Base-by-base conservation (phyloP, 2,329 filamentous ascomycete genomes). In the Colletotrichum sp. region DNA sequence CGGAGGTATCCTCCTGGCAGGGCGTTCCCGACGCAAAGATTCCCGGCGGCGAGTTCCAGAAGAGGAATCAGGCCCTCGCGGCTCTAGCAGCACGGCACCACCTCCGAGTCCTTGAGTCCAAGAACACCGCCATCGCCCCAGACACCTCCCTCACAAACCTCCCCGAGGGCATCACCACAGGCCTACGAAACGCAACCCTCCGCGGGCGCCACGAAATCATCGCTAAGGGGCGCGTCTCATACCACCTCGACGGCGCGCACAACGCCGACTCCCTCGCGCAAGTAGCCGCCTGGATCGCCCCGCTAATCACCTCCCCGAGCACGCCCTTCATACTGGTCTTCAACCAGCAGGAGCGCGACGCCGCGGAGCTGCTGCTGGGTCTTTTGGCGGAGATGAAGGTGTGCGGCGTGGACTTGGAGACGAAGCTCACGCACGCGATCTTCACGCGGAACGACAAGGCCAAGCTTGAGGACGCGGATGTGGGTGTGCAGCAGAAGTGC, bases 221-320 rank as follows among this genome's bases (percentile, higher is more conserved):
- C 79, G 79, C 84, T 5, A 90, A 92, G 76, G 87, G 87, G 4
- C 81, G 81, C 3, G 87, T 98, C 7, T 89, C 88, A 18, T 99
- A 96, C 96, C 94, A 96, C 81, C 91, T 99, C 24, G 97, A 99
- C 82, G 96, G 97, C 10, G 97, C 96, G 4, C 97, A 99, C 84
- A 99, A 96, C 0, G 89, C 94, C 5, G 96, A 99, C 82, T 98
- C 96, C 82, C 93, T 99, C 71, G 91, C 94, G 78, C 90, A 95
- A 78, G 95, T 95, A 6, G 93, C 93, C 1, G 90, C 91, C 77
- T 98, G 96, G 96, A 99, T 98, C 81, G 91, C 92, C 5, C 59
- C 64, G 32, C n/a, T 68, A 9, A 10, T 68, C 26, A 10, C 13
- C 3, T 83, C 84, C 12, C 88, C 90, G 34, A 76, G 75, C 64